Evolutionary conservation across 1,284 basidiomycete species (phyloP).

Genomic region (Salmacisia buchloeana): DNA sequence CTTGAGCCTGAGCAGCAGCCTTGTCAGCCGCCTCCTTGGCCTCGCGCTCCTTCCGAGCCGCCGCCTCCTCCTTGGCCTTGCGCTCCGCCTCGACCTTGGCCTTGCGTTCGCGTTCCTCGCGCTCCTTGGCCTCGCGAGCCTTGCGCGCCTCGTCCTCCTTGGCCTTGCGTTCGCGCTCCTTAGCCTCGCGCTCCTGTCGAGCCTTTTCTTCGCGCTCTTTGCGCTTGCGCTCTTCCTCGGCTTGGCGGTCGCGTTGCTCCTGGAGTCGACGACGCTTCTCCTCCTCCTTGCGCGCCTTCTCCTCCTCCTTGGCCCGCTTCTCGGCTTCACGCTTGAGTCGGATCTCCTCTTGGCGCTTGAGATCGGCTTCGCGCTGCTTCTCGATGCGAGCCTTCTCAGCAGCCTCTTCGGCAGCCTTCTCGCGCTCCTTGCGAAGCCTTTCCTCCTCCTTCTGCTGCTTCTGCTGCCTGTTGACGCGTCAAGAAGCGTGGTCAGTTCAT

Average conservation of each 20-base stretch:
- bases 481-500: not conserved
- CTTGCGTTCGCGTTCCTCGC: slow-evolving; percentile 30
- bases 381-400: slow-evolving; percentile 63
- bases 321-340: slow-evolving; percentile 66
- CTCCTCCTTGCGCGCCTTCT: slow-evolving; percentile 57
- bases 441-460: slow-evolving; percentile 81
- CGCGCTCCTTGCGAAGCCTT: slow-evolving; percentile 72
- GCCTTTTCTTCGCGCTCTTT: slow-evolving; percentile 67
- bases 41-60: slow-evolving; percentile 58
- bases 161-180: slow-evolving; percentile 33
- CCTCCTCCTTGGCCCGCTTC: slow-evolving; percentile 72
- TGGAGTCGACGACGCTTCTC: slow-evolving; percentile 55
- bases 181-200: slow-evolving; percentile 53
- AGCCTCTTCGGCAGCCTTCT: slow-evolving; percentile 49
- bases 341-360: slow-evolving; percentile 61
- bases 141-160: slow-evolving; percentile 55
- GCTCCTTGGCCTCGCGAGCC: slow-evolving; percentile 16
- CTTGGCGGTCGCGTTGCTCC: slow-evolving; percentile 55
- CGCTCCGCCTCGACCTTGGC: slow-evolving; percentile 60
- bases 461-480: slow-evolving; percentile 63
- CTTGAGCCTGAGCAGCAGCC: slow-evolving; percentile 51
- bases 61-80: slow-evolving; percentile 54
- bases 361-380: slow-evolving; percentile 57
- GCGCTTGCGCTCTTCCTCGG: slow-evolving; percentile 59
- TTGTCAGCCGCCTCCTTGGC: slow-evolving; percentile 51